phyloP scores from a whole-genome alignment of 2,329 filamentous ascomycete species.

The Beauveria bassiana region DNA sequence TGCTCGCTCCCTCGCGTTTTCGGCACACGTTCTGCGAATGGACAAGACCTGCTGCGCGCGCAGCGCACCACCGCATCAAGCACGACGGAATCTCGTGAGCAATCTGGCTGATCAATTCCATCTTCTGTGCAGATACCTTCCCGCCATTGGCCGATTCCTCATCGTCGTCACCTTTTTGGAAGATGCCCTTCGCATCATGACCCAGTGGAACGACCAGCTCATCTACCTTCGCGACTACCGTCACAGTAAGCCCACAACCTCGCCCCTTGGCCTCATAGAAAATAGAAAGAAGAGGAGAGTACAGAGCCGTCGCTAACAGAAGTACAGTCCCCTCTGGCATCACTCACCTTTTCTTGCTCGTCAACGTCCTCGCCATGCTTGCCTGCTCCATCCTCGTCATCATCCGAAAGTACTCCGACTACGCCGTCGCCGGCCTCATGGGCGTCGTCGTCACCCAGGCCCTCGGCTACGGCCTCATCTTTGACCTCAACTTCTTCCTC shows the following conservation, averaged over 20 bases:
- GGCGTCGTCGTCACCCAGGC: slow-evolving; percentile 88
- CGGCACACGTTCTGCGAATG: too few relatives aligned
- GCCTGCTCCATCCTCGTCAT: slow-evolving; percentile 81
- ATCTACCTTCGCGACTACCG: slow-evolving; percentile 88
- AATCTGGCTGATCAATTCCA: slow-evolving; percentile 13
- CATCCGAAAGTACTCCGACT: slow-evolving; percentile 83
- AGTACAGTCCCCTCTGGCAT: slow-evolving; percentile 71
- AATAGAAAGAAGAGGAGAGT: too few relatives aligned
- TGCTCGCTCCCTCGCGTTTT: too few relatives aligned
- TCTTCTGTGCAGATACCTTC: slow-evolving; percentile 62
- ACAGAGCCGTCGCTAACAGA: slow-evolving; percentile 14
- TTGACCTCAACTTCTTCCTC: slow-evolving; percentile 99
- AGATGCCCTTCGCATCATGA: slow-evolving; percentile 90
- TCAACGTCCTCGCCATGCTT: slow-evolving; percentile 85
- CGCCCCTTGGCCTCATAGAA: background rate
- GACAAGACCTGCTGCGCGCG: background rate
- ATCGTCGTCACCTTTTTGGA: slow-evolving; percentile 98
- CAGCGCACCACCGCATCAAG: too few relatives aligned
- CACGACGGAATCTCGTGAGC: background rate
- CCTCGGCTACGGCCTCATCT: slow-evolving; percentile 93
- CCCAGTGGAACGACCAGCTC: slow-evolving; percentile 95
- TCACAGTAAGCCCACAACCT: slow-evolving; percentile 58
- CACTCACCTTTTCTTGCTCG: slow-evolving; percentile 85
- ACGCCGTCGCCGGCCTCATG: slow-evolving; percentile 84
- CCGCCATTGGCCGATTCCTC: slow-evolving; percentile 90